Conservation (phyloP, 352 stramenopile genomes). For the Aphanomyces euteiches region DNA sequence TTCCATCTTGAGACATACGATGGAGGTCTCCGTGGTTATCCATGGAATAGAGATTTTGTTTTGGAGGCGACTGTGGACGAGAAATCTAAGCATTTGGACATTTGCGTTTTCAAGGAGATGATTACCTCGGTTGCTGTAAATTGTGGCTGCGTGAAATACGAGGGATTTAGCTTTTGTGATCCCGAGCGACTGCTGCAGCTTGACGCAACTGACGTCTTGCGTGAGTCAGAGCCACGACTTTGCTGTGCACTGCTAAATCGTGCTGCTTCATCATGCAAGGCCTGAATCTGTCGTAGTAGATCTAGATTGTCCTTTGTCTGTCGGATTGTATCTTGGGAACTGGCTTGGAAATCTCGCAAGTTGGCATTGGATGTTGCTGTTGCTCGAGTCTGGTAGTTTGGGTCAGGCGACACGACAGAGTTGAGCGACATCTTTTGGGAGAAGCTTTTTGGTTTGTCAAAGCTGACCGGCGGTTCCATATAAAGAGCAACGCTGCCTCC, state of each 20-base stretch:
- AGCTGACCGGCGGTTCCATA: not conserved
- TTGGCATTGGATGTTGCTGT: not conserved
- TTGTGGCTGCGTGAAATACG: too few species aligned
- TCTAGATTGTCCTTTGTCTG: constrained; percentile 22
- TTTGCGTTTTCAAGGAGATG: too few species aligned
- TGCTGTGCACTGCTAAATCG: not conserved
- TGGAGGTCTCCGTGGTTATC: not conserved
- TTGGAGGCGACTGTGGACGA: too few species aligned
- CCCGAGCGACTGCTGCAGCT: not conserved
- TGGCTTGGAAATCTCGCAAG: not conserved
- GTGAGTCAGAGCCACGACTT: not conserved
- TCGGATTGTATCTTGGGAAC: constrained; percentile 15
- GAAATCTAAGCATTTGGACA: too few species aligned
- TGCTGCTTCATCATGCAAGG: constrained; percentile 7
- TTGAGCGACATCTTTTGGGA: too few species aligned
- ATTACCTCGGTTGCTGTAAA: too few species aligned
- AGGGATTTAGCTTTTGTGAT: too few species aligned
- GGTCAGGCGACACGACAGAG: too few species aligned
- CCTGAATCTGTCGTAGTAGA: constrained; percentile 28
- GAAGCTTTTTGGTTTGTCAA: too few species aligned
- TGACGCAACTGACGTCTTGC: not conserved
- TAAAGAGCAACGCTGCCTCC: not conserved
- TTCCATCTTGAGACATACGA: not conserved
- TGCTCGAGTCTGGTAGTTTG: too few species aligned
- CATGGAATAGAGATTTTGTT: not conserved